Conservation (phyloP, 2,329 filamentous ascomycete species). For the Dactylellina sp. region DNA sequence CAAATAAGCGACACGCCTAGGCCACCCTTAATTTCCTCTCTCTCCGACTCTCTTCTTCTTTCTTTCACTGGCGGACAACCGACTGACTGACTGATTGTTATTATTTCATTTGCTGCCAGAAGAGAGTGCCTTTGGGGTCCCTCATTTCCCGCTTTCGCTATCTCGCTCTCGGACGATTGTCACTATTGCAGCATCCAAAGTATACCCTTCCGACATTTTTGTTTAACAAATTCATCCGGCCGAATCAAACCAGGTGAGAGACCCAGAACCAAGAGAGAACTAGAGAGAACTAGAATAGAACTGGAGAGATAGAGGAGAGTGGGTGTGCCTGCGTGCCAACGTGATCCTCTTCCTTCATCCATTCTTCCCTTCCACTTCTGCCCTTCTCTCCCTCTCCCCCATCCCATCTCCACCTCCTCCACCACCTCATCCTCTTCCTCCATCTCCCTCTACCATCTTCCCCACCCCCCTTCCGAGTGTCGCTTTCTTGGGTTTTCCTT, state of each 20-base stretch:
- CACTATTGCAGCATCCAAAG: not conserved
- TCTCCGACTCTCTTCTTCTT: conserved; percentile 15
- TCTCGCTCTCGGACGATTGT: conserved; percentile 7
- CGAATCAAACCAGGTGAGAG: too few relatives aligned
- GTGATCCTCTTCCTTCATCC: conserved; percentile 21
- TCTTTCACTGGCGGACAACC: conserved; percentile 10
- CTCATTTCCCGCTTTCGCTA: conserved; percentile 41
- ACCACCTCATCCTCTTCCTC: conserved; percentile 11
- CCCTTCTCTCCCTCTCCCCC: conserved; percentile 1
- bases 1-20: conserved; percentile 57
- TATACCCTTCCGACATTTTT: not conserved
- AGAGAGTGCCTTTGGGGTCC: too few relatives aligned
- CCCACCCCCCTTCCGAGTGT: conserved; percentile 7
- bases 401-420: conserved; percentile 1
- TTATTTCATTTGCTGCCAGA: too few relatives aligned
- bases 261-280: too few relatives aligned
- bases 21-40: conserved; percentile 57
- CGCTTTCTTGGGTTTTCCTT: conserved; percentile 20
- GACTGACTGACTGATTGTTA: conserved; percentile 7
- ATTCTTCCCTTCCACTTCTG: too few relatives aligned
- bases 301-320: too few relatives aligned
- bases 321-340: conserved; percentile 24
- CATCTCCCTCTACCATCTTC: conserved; percentile 6
- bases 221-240: too few relatives aligned
- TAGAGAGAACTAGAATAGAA: too few relatives aligned